Evolutionary conservation across 352 stramenopile species (phyloP).

Genomic region (Pythium brachiatum): DNA sequence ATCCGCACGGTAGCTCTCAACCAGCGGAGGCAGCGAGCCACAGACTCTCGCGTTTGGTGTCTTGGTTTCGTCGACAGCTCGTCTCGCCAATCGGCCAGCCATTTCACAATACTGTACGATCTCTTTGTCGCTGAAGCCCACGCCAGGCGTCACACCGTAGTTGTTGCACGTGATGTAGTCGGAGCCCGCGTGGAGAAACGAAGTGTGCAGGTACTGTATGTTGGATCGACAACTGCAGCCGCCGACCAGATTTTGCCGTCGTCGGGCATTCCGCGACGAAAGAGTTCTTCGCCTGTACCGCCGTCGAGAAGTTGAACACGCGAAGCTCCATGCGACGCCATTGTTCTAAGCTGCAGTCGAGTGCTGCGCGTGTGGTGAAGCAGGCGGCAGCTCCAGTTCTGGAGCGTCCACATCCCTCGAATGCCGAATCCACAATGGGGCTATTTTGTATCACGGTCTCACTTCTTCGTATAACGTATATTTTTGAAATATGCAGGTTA

Average conservation of each 20-base stretch:
- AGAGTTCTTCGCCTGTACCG: constrained; percentile 90
- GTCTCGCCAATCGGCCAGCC: constrained; percentile 54
- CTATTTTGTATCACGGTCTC: too few species aligned
- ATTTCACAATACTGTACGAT: constrained; percentile 49
- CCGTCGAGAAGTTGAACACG: constrained; percentile 67
- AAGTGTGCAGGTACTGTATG: constrained; percentile 85
- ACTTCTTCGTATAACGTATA: neutral
- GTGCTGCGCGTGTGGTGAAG: too few species aligned
- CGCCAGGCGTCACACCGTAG: constrained; percentile 86
- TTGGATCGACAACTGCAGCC: constrained; percentile 55
- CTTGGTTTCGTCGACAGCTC: constrained; percentile 4
- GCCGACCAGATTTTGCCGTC: constrained; percentile 90
- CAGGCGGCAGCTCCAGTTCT: too few species aligned
- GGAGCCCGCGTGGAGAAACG: constrained; percentile 76
- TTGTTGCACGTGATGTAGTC: constrained; percentile 90
- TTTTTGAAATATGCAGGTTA: neutral
- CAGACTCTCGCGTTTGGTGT: constrained; percentile 41
- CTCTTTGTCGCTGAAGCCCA: constrained; percentile 74
- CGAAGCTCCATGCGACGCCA: too few species aligned
- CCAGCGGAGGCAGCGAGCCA: constrained; percentile 84
- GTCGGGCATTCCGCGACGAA: constrained; percentile 75
- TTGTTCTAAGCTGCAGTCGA: too few species aligned
- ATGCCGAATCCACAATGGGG: too few species aligned
- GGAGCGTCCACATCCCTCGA: too few species aligned
- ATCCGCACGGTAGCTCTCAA: constrained; percentile 89